Evolutionary conservation across 768 basidiomycete species (phyloP).

Genomic region (Albatrellus ellisii): DNA sequence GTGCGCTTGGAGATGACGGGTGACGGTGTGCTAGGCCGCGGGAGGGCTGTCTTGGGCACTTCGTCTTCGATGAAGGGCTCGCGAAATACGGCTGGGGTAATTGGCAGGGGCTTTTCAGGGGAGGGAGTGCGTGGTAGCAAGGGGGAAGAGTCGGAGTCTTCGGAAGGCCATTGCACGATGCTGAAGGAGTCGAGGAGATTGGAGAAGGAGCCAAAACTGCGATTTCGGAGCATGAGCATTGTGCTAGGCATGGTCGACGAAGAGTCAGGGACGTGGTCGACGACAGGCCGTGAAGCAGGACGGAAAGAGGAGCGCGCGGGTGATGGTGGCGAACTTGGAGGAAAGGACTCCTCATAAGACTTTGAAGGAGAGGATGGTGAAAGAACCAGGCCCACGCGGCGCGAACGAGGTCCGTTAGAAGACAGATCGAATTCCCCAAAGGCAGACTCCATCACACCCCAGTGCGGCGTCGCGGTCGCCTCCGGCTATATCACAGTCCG

Average conservation of each 20-base stretch:
- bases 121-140: conserved; percentile 14
- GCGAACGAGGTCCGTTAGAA: conserved; percentile 20
- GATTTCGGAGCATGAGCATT: conserved; percentile 14
- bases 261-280: conserved; percentile 3
- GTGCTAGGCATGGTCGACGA: conserved; percentile 14
- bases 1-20: conserved; percentile 50
- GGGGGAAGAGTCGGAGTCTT: conserved; percentile 6
- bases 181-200: conserved; percentile 9
- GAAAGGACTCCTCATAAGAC: conserved; percentile 11
- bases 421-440: conserved; percentile 1
- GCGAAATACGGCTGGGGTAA: too few species aligned
- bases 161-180: conserved; percentile 2
- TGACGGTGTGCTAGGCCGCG: conserved; percentile 9
- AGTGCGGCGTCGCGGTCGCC: conserved; percentile 8
- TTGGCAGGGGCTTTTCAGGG: conserved; percentile 21
- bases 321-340: conserved; percentile 16
- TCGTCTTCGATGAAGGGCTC: conserved; percentile 13
- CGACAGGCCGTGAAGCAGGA: conserved; percentile 13
- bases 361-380: conserved; percentile 11
- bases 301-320: conserved; percentile 20
- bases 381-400: conserved; percentile 19
- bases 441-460: neutral
- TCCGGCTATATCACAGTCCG: neutral
- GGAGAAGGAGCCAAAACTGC: conserved; percentile 19
- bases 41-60: conserved; percentile 8